phyloP scores from a whole-genome alignment of 2,329 filamentous ascomycete genomes.

The Neopestalotiopsis rosae region DNA sequence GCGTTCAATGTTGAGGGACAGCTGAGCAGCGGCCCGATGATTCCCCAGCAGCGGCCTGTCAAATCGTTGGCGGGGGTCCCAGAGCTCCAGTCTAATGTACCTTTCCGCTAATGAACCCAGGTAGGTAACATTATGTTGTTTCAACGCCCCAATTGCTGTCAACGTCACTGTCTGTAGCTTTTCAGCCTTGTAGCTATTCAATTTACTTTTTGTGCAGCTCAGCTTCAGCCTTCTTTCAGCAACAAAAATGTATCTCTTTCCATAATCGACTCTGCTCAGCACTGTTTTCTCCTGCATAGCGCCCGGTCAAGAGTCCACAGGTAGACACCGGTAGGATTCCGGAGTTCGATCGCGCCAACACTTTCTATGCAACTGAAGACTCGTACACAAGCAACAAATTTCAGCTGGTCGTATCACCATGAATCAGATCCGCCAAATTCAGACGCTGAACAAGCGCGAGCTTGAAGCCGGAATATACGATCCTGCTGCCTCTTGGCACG shows the following conservation, averaged over 20 bases:
- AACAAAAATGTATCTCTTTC: neutral
- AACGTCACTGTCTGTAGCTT: conserved; percentile 3
- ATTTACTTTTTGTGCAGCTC: neutral
- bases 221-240: conserved; percentile 10
- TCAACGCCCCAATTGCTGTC: neutral
- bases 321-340: neutral
- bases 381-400: neutral
- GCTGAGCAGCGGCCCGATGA: neutral
- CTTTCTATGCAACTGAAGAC: neutral
- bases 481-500: conserved; percentile 92
- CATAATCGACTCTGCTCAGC: neutral
- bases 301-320: neutral
- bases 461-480: conserved; percentile 72
- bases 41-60: neutral
- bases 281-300: neutral
- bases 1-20: neutral
- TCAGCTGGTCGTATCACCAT: conserved; percentile 54
- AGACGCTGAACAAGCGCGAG: conserved; percentile 91
- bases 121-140: neutral
- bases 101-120: neutral
- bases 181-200: conserved; percentile 13
- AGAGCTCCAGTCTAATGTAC: neutral
- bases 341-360: neutral
- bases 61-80: neutral
- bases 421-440: conserved; percentile 93